phyloP scores from a whole-genome alignment of 495 filamentous ascomycete genomes.

The Talaromyces trachyspermus region DNA sequence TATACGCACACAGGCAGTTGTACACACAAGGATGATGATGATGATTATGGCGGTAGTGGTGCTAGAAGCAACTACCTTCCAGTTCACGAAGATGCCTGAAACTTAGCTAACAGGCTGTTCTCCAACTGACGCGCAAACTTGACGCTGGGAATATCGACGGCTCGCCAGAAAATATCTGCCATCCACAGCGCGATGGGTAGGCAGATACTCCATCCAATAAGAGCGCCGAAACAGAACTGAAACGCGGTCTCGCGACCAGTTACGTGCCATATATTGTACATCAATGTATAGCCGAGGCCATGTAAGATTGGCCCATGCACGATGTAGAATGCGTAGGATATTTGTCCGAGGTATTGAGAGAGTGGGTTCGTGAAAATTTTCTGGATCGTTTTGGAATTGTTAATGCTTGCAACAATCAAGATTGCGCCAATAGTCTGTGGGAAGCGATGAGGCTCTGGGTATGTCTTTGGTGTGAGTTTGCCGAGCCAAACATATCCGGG shows the following conservation, averaged over 20 bases:
- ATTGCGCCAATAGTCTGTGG: slow-evolving; percentile 46
- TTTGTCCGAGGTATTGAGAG: slow-evolving; percentile 55
- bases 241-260: slow-evolving; percentile 46
- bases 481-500: slow-evolving; percentile 39
- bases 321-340: slow-evolving; percentile 59
- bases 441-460: slow-evolving; percentile 37
- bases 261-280: slow-evolving; percentile 47
- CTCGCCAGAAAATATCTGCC: slow-evolving; percentile 52
- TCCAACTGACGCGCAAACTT: slow-evolving; percentile 49
- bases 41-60: neutral
- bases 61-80: no score
- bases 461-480: slow-evolving; percentile 32
- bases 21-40: neutral
- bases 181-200: slow-evolving; percentile 48
- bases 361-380: slow-evolving; percentile 46
- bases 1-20: no score
- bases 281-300: slow-evolving; percentile 39
- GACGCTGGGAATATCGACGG: slow-evolving; percentile 51
- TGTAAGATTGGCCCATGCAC: slow-evolving; percentile 54
- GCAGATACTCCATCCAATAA: slow-evolving; percentile 42
- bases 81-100: no score
- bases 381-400: slow-evolving; percentile 45
- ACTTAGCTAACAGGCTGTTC: slow-evolving; percentile 24
- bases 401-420: slow-evolving; percentile 48
- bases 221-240: slow-evolving; percentile 43